phyloP scores from a whole-genome alignment of 2,329 filamentous ascomycete genomes.

The Aspergillus costaricaensis region DNA sequence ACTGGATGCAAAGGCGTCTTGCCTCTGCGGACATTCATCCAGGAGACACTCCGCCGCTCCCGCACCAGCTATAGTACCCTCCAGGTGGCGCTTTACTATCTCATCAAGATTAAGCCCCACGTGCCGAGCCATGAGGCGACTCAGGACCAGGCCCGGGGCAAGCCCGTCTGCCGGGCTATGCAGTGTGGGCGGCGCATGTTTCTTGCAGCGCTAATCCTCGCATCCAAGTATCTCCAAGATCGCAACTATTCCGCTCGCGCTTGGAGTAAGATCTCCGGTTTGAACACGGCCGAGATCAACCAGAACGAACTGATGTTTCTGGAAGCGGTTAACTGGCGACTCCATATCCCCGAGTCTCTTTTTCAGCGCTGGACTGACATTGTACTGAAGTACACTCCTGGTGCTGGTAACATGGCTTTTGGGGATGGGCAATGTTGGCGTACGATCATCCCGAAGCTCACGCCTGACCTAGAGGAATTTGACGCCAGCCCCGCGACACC shows the following conservation, averaged over 20 bases:
- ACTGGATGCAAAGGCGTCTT: constrained; percentile 73
- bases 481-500: constrained; percentile 40
- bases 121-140: constrained; percentile 82
- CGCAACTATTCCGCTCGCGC: constrained; percentile 96
- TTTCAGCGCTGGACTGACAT: constrained; percentile 95
- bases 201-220: constrained; percentile 87
- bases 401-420: constrained; percentile 44
- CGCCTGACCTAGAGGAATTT: constrained; percentile 57
- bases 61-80: constrained; percentile 96
- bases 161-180: constrained; percentile 72
- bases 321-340: constrained; percentile 85
- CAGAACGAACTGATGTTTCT: constrained; percentile 94
- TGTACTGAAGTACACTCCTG: constrained; percentile 79
- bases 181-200: constrained; percentile 99
- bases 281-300: constrained; percentile 91
- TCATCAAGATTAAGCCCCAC: constrained; percentile 89
- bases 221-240: constrained; percentile 97
- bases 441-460: constrained; percentile 56
- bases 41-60: constrained; percentile 92
- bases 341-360: constrained; percentile 85
- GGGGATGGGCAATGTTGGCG: constrained; percentile 44
- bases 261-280: constrained; percentile 99
- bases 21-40: constrained; percentile 91
- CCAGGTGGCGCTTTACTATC: constrained; percentile 93
- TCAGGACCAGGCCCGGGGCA: constrained; percentile 77